These are phyloP conservation scores for Lolium perenne DNA, from an alignment of 176 grass and related monocot genomes.

Conservation along the genomic window DNA sequence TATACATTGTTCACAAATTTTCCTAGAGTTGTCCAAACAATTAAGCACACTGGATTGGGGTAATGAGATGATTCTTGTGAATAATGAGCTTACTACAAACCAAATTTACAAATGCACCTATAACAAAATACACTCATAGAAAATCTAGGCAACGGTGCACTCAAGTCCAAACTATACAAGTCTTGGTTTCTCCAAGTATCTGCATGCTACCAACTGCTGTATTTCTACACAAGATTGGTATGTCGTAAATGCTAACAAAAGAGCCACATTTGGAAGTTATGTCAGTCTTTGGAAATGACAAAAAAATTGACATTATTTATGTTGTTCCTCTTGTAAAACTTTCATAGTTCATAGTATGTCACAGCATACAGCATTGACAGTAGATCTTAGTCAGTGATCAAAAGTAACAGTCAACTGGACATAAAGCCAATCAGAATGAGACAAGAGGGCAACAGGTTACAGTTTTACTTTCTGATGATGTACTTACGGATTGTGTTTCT, in stretches of 20 bases:
- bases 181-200: slow-evolving; percentile 3
- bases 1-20: slow-evolving; percentile 18
- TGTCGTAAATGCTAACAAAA: slow-evolving; percentile 4
- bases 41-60: slow-evolving; percentile 17
- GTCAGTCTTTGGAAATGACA: neutral
- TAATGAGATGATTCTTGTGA: slow-evolving; percentile 9
- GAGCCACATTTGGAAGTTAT: neutral
- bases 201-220: neutral
- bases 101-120: slow-evolving; percentile 2
- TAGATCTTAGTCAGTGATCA: neutral
- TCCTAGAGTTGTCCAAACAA: slow-evolving; percentile 23
- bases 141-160: slow-evolving; percentile 23
- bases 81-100: neutral
- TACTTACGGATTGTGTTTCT: slow-evolving; percentile 71
- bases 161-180: slow-evolving; percentile 18
- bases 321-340: neutral
- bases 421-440: neutral
- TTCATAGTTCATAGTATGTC: slow-evolving; percentile 4
- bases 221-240: neutral
- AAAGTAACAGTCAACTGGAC: slow-evolving; percentile 25
- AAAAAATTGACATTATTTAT: neutral
- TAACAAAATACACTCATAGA: neutral
- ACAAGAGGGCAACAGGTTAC: neutral
- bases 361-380: slow-evolving; percentile 19
- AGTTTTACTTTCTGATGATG: slow-evolving; percentile 11